Base-by-base conservation (phyloP, 1,139 yeast species). In the Hemisphaericaspora xylanilytica region DNA sequence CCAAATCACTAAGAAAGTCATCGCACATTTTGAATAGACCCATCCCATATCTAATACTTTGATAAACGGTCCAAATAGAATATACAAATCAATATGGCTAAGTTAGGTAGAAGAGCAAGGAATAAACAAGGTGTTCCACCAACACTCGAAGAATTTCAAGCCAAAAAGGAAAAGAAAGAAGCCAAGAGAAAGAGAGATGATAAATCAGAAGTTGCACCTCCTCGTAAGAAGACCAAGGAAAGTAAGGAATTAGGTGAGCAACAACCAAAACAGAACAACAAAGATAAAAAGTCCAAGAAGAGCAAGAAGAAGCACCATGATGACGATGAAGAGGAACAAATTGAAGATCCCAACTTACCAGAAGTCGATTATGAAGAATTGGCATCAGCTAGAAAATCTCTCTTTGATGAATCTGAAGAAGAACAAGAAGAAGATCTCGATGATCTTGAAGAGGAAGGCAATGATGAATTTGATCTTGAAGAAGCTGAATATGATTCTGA, bases 41-140 rank as follows among this genome's bases (percentile, higher is more conserved):
- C n/a, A n/a, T n/a, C n/a, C n/a, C n/a, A n/a, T n/a, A n/a, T n/a
- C n/a, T n/a, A n/a, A n/a, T n/a, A n/a, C n/a, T n/a, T n/a, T n/a
- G n/a, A n/a, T n/a, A n/a, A n/a, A n/a, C n/a, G n/a, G n/a, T n/a
- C n/a, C n/a, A n/a, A n/a, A n/a, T 22, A 22, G 8, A 25, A 5
- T 12, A 25, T 12, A 12, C 11, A 32, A 56, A 42, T 43, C 88
- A 12, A 8, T 20, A 20, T 20, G 8, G 8, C 5, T 20, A 22
- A 22, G 11, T 8, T 88, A 96, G 97, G 96, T 61, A 84, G 96
- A 78, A 83, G 87, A 72, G 85, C 88, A 44, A 86, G 83, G 68
- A 84, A 85, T 58, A 89, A 86, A 73, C 97, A 89, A 67, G 90
- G 87, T 25, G 85, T 77, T 43, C 97, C 97, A 50, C 96, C 96